Percentiles rank a stretch among this genome's conserved stretches.
These are phyloP conservation scores for Diaporthe humulicola DNA, from an alignment of 2,329 filamentous ascomycete genomes.

Conservation along the genomic window DNA sequence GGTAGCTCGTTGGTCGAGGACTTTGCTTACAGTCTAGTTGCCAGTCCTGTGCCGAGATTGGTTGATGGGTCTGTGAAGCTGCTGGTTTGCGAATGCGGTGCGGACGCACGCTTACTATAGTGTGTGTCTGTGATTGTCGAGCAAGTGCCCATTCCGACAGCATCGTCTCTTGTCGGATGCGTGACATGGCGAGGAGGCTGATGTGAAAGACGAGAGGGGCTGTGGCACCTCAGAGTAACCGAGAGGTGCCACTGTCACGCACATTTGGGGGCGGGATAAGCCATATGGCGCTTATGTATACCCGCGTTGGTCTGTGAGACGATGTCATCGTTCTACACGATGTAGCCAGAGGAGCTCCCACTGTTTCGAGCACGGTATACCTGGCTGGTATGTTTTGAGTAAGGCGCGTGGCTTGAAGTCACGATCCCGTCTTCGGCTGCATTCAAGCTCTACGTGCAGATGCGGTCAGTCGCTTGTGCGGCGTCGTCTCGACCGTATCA, in stretches of 20 bases:
- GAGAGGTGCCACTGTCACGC: not conserved
- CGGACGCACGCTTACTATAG: not conserved
- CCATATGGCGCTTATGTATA: not conserved
- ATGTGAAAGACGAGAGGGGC: not conserved
- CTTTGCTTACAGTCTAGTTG: not conserved
- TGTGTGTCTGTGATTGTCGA: too few species aligned
- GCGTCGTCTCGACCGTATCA: not conserved
- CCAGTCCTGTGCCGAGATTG: not conserved
- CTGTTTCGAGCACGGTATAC: slow-evolving; percentile 19
- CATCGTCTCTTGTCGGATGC: not conserved
- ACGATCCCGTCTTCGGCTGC: not conserved
- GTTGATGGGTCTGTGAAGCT: not conserved
- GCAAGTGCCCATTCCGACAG: not conserved
- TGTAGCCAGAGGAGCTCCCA: not conserved
- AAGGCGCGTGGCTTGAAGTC: not conserved
- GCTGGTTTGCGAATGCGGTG: not conserved
- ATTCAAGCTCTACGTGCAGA: not conserved
- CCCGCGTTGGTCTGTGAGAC: not conserved
- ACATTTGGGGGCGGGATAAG: not conserved
- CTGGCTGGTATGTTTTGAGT: not conserved
- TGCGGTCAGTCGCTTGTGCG: not conserved
- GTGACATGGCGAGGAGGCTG: not conserved
- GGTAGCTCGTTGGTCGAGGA: not conserved
- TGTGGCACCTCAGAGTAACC: not conserved
- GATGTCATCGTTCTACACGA: not conserved